Base-by-base conservation (phyloP, 495 filamentous ascomycete genomes). In the Penicillium egyptiacum region DNA sequence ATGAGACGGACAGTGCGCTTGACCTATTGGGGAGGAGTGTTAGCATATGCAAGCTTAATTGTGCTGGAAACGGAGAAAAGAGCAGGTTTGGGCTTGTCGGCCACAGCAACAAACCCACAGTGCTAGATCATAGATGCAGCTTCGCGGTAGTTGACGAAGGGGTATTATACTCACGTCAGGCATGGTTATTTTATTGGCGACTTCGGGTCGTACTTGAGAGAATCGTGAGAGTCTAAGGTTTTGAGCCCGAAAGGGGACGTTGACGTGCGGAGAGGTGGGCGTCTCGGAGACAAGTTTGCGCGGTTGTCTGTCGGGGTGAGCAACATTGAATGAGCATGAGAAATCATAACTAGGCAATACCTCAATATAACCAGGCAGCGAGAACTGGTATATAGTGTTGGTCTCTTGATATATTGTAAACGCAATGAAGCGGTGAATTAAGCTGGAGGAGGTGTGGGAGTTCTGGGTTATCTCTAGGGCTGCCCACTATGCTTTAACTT, bases 1-100 rank as follows among this genome's bases (percentile, higher is more conserved):
- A 97, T 81, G 73, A 98, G 82, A 81, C 93, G 92, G 70, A 98
- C 81, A 56, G 81, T 89, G 57, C 94, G 86, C 79, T 96, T 90
- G 69, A 92, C 81, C 89, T 92, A 61, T 11, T 33, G 31, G 17
- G 57, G 14, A 20, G 3, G 26, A 28, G 23, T 12, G 23, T 55
- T 46, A 59, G 60, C 17, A n/a, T 39, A 39, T 39, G 35, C 35
- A n/a, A 39, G 35, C n/a, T 17, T 39, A 39, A 47, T 47, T 44
- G 37, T 19, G 41, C 41, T n/a, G 12, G 9, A 37, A 20, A 46
- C 11, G 28, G 30, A 33, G 10, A 28, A 26, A 25, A 43, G 17
- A 35, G 33, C 10, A 33, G 26, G 22, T 10, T 25, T 23, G 41
- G n/a, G 16, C 7, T n/a, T 31, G 30, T 26, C 23, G 22, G 3